These are phyloP conservation scores for Leishmania mexicana DNA, from an alignment of 208 protist genomes.

Conservation along the genomic window DNA sequence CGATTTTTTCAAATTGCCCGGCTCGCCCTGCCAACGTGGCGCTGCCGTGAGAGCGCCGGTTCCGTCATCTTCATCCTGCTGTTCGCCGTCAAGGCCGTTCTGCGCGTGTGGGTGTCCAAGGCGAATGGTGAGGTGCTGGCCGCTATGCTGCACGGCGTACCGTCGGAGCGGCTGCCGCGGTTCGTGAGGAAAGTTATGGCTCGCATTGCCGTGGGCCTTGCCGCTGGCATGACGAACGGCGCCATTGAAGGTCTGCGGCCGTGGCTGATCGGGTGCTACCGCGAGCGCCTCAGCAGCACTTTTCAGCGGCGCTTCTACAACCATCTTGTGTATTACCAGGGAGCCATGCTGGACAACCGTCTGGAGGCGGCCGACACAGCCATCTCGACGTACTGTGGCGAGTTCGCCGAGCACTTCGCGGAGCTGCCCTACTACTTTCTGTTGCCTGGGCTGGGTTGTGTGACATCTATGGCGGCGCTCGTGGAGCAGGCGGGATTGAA, in stretches of 20 bases:
- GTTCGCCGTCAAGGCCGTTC: constrained; percentile 78
- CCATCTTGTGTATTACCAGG: constrained; percentile 82
- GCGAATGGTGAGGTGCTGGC: constrained; percentile 70
- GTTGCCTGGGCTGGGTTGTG: constrained; percentile 66
- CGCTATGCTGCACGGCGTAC: constrained; percentile 64
- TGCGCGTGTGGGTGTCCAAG: constrained; percentile 66
- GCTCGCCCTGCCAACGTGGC: constrained; percentile 74
- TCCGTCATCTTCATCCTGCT: constrained; percentile 77
- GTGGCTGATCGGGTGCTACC: constrained; percentile 85
- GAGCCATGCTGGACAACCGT: constrained; percentile 72
- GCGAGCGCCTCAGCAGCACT: constrained; percentile 69
- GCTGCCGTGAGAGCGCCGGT: constrained; percentile 66
- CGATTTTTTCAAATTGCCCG: constrained; percentile 64
- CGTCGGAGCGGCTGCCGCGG: constrained; percentile 38
- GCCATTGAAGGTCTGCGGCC: constrained; percentile 74
- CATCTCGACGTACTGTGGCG: constrained; percentile 84
- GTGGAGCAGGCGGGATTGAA: constrained; percentile 57
- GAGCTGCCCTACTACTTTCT: constrained; percentile 92
- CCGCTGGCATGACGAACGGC: constrained; percentile 50
- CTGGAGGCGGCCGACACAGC: constrained; percentile 77
- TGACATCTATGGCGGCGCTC: constrained; percentile 61
- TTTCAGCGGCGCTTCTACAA: constrained; percentile 87
- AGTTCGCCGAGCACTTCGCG: constrained; percentile 91
- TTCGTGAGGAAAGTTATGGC: constrained; percentile 59
- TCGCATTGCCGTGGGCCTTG: constrained; percentile 48